Conservation (phyloP, 805 yeast species). For the Ogataea polymorpha region DNA sequence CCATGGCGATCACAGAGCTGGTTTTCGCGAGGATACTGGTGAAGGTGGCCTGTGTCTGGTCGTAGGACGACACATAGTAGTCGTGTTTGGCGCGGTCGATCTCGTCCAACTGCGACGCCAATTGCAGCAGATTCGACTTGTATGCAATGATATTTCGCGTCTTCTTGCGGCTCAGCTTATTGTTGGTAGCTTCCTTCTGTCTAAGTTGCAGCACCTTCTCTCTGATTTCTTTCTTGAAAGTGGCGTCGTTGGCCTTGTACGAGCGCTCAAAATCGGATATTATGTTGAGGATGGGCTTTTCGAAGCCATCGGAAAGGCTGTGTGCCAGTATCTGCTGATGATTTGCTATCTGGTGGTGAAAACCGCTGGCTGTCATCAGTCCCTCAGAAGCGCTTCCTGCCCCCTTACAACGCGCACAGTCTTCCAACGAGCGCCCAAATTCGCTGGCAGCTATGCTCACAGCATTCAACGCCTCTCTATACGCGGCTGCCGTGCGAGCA, state of each 20-base stretch:
- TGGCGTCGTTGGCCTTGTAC: conserved; percentile 46
- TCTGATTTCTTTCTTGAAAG: conserved; percentile 53
- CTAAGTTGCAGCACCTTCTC: conserved; percentile 51
- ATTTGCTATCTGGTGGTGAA: conserved; percentile 72
- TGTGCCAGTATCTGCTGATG: conserved; percentile 70
- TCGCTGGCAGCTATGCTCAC: conserved; percentile 63
- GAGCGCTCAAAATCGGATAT: conserved; percentile 42
- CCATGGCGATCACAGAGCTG: conserved; percentile 70
- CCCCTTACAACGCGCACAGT: conserved; percentile 59
- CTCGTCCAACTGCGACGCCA: conserved; percentile 75
- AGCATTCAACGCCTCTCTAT: conserved; percentile 43
- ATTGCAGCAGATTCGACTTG: conserved; percentile 59
- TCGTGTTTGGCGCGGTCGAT: conserved; percentile 74
- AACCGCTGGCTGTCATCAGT: conserved; percentile 67
- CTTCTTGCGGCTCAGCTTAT: conserved; percentile 54
- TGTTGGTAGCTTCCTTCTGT: conserved; percentile 58
- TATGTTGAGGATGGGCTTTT: conserved; percentile 46
- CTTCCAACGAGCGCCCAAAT: conserved; percentile 69
- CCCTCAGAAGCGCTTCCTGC: conserved; percentile 61
- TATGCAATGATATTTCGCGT: conserved; percentile 67
- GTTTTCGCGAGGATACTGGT: conserved; percentile 49
- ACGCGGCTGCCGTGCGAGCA: conserved; percentile 42
- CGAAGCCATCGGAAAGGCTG: conserved; percentile 52
- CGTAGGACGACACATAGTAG: conserved; percentile 63
- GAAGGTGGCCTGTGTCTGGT: conserved; percentile 61